A percentile compares a stretch with the other conserved stretches of the same genome.
phyloP scores from a whole-genome alignment of 257 asterid species.

The Primulina huaijiensis region DNA sequence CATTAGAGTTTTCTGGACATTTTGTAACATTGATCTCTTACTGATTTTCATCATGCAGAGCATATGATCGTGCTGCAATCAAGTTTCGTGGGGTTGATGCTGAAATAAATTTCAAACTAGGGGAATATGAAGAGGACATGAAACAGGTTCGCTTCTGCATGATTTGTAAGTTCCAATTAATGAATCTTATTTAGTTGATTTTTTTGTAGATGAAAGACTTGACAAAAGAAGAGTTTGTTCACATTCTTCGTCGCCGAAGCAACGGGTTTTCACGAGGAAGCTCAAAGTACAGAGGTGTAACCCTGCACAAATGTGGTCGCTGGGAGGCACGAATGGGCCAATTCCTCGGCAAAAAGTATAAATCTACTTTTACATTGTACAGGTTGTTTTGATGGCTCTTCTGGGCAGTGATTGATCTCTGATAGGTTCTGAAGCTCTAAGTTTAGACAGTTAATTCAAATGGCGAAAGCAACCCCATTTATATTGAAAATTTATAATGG shows the following conservation, averaged over 20 bases:
- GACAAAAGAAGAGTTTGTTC: slow-evolving; percentile 73
- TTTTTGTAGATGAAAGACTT: slow-evolving; percentile 54
- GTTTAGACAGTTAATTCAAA: slow-evolving; percentile 22
- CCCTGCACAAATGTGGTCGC: slow-evolving; percentile 65
- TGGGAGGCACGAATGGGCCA: slow-evolving; percentile 83
- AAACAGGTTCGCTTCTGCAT: slow-evolving; percentile 44
- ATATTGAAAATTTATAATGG: slow-evolving; percentile 40
- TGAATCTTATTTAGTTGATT: slow-evolving; percentile 20
- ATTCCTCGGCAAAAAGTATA: slow-evolving; percentile 69
- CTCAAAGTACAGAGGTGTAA: slow-evolving; percentile 72
- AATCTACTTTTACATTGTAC: neutral
- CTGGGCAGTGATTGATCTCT: slow-evolving; percentile 11
- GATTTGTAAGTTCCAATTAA: slow-evolving; percentile 8
- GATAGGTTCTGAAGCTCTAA: neutral
- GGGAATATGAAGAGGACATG: slow-evolving; percentile 77
- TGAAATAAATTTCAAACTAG: slow-evolving; percentile 64
- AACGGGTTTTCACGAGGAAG: slow-evolving; percentile 68
- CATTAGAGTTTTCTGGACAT: neutral
- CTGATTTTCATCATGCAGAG: slow-evolving; percentile 37
- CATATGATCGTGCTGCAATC: slow-evolving; percentile 85
- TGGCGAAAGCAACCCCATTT: slow-evolving; percentile 31
- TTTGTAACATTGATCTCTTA: slow-evolving; percentile 3
- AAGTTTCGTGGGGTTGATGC: slow-evolving; percentile 90
- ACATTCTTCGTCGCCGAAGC: slow-evolving; percentile 71
- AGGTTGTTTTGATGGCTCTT: slow-evolving; percentile 9